phyloP scores from a whole-genome alignment of 768 basidiomycete species.

The Nidularia pulvinata region DNA sequence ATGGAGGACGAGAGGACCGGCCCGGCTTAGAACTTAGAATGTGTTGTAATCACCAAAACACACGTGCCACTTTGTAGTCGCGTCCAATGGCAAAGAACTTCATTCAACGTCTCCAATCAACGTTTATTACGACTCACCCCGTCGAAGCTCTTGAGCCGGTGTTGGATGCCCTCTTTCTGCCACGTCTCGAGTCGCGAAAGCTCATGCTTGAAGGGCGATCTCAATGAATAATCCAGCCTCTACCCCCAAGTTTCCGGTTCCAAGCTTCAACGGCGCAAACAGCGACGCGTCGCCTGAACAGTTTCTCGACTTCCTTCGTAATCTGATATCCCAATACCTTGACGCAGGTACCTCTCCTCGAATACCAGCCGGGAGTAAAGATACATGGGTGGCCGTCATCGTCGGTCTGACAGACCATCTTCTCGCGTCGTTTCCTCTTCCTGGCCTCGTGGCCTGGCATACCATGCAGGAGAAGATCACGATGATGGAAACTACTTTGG shows the following conservation, averaged over 20 bases:
- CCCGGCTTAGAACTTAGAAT: no score
- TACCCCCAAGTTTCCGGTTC: constrained; percentile 24
- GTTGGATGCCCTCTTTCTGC: not conserved
- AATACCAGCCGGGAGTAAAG: constrained; percentile 30
- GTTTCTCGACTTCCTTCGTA: constrained; percentile 41
- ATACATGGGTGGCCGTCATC: constrained; percentile 50
- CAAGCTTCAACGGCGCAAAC: constrained; percentile 23
- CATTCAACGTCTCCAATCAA: no score
- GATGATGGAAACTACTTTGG: constrained; percentile 52
- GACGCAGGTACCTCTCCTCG: constrained; percentile 20
- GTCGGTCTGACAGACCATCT: constrained; percentile 52
- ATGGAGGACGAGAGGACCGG: no score
- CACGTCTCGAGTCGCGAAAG: no score
- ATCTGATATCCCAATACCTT: constrained; percentile 33
- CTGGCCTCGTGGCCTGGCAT: constrained; percentile 48
- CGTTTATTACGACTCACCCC: no score
- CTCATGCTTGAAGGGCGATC: no score
- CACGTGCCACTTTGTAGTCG: no score
- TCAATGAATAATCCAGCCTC: constrained; percentile 15
- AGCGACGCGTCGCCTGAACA: constrained; percentile 29
- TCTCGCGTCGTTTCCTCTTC: constrained; percentile 53
- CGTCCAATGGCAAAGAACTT: no score
- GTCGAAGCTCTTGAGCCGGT: not conserved
- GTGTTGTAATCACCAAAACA: no score
- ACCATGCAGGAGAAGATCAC: constrained; percentile 57